Evolutionary conservation across 208 protist species (phyloP), one percentile per base, ranked within the genome.

Genomic region (Tritrichomonas musculus): DNA sequence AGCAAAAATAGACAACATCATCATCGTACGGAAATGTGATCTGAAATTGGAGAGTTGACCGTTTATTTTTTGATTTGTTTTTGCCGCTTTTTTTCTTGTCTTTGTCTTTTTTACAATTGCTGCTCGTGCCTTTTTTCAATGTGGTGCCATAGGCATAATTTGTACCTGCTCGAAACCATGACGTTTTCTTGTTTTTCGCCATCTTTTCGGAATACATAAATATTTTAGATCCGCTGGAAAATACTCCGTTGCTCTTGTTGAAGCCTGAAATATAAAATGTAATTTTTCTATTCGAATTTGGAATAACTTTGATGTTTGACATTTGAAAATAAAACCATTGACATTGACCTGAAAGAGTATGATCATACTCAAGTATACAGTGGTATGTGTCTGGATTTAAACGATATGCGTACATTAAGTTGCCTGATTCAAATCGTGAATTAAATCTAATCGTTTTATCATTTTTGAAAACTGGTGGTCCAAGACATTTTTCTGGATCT

Each of bases 1-100:
- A 98, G 4, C 97, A 96, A 25, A 99, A 94, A 95, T 97, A 99
- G 20, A 96, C 95, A 25, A 88, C 94, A 41, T 98, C 98, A 50
- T 93, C 94, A 30, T 94, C 94, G 75, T 97, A 92, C 25, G 66
- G 75, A 95, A 98, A 97, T n/a, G 73, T 94, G 5, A 98, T 94
- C 27, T 93, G 95, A 94, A 99, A 98, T 72, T 96, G 96, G 25
- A 98, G 95, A 0, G 98, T 98, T 53, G 73, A 11, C 25, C 73
- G 36, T 53, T 49, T 49, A 11, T 44, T 44, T 22, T 84, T 49
- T 13, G 20, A 72, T 84, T 84, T 84, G 5, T 11, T 53, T n/a
- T n/a, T n/a, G n/a, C n/a, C n/a, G n/a, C n/a, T n/a, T n/a, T n/a
- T n/a, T n/a, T n/a, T n/a, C n/a, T n/a, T n/a, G n/a, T n/a, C n/a